These are phyloP conservation scores for Eucalyptus polybractea DNA, from an alignment of 345 rosid species.

Conservation along the genomic window DNA sequence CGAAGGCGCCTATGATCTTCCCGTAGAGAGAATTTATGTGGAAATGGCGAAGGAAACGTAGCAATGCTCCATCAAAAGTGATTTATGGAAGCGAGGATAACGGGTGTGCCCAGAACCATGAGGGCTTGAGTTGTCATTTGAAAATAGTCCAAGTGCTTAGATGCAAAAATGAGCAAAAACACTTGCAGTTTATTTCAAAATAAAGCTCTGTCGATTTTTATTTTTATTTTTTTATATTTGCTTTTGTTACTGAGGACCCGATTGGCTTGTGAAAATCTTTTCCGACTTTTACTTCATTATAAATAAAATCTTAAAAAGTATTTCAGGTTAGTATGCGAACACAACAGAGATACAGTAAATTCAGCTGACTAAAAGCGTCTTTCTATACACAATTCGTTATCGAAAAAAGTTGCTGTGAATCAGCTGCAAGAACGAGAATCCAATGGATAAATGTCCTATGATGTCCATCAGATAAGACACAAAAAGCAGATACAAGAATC, in stretches of 20 bases:
- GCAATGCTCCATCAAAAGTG: not conserved
- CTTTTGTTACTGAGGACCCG: not conserved
- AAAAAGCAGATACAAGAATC: not conserved
- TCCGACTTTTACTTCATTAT: not conserved
- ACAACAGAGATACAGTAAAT: not conserved
- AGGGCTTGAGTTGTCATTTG: not conserved
- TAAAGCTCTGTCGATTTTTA: too few relatives aligned
- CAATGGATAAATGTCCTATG: not conserved
- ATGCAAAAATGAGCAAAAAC: not conserved
- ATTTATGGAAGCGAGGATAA: not conserved
- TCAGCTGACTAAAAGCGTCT: not conserved
- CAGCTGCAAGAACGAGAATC: not conserved
- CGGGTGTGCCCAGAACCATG: not conserved
- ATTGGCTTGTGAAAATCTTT: not conserved
- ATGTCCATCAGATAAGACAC: not conserved
- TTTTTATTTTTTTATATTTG: too few relatives aligned
- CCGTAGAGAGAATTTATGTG: not conserved
- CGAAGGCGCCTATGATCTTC: not conserved
- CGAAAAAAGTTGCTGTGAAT: not conserved
- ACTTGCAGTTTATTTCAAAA: not conserved
- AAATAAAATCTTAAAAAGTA: not conserved
- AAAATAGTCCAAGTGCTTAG: not conserved
- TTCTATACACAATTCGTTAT: not conserved
- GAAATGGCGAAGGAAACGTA: not conserved
- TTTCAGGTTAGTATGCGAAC: not conserved